Evolutionary conservation across 495 filamentous ascomycete species (phyloP).

Genomic region (Astrothelium macrocarpum): DNA sequence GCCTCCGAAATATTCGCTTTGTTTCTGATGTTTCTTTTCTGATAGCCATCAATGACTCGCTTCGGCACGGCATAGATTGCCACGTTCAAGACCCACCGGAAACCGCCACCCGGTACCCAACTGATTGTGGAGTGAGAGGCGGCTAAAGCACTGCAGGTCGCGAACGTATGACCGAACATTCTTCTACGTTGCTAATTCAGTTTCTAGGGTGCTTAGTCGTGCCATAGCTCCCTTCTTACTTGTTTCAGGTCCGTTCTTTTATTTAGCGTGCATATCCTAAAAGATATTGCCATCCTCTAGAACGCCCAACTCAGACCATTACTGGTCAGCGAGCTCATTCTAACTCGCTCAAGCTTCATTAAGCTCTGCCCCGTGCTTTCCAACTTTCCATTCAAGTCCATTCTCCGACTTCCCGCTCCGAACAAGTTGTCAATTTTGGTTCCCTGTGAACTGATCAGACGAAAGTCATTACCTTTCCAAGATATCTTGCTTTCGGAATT

Average conservation of each 20-base stretch:
- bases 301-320: not conserved
- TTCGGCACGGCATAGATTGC: not conserved
- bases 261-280: slow-evolving; percentile 1
- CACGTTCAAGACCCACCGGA: not conserved
- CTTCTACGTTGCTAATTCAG: not conserved
- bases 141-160: not conserved
- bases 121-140: not conserved
- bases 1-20: not conserved
- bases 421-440: not conserved
- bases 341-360: not conserved
- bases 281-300: not conserved
- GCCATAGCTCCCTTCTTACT: not conserved
- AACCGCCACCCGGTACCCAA: not conserved
- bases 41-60: not conserved
- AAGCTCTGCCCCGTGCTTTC: not conserved
- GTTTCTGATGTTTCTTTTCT: not conserved
- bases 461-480: not conserved
- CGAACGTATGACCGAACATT: not conserved
- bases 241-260: not conserved
- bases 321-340: not conserved
- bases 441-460: not conserved
- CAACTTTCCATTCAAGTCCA: not conserved
- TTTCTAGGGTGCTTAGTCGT: not conserved
- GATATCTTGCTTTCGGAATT: not conserved
- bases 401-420: not conserved